Conservation (phyloP, 1,284 basidiomycete species). For the Inonotus obliquus region DNA sequence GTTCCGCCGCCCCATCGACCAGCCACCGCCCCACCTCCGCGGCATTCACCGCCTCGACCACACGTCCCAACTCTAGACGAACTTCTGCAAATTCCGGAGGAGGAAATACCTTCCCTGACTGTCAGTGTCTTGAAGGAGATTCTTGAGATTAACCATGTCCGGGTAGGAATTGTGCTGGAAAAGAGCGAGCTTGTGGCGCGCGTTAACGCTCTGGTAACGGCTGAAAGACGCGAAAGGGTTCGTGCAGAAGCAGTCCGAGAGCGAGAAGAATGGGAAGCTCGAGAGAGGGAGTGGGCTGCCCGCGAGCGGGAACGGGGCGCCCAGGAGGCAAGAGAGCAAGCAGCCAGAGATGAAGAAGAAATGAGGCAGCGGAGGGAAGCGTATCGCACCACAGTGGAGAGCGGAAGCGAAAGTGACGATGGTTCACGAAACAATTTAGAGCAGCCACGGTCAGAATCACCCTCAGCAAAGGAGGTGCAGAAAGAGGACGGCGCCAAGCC, state of each 20-base stretch:
- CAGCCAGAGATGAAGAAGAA: slow-evolving; percentile 33
- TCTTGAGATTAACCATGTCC: slow-evolving; percentile 71
- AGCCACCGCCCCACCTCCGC: neutral
- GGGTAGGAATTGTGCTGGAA: slow-evolving; percentile 54
- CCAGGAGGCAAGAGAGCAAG: slow-evolving; percentile 23
- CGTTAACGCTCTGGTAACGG: slow-evolving; percentile 57
- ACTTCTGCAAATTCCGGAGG: slow-evolving; percentile 56
- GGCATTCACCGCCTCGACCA: slow-evolving; percentile 23
- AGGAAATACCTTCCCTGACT: slow-evolving; percentile 53
- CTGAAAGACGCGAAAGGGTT: slow-evolving; percentile 57
- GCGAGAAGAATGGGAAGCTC: slow-evolving; percentile 22
- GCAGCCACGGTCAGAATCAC: neutral
- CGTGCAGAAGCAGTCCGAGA: slow-evolving; percentile 30
- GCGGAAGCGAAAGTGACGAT: slow-evolving; percentile 31
- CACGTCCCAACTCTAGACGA: slow-evolving; percentile 53
- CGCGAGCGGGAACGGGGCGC: slow-evolving; percentile 18
- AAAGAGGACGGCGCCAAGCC: neutral
- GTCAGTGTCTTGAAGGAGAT: slow-evolving; percentile 69
- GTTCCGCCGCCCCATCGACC: neutral
- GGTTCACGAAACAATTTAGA: slow-evolving; percentile 22
- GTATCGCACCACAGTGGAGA: slow-evolving; percentile 33
- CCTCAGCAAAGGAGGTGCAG: neutral
- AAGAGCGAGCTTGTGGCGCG: slow-evolving; percentile 73
- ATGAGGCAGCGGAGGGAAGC: slow-evolving; percentile 32
- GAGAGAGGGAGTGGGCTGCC: slow-evolving; percentile 16